Percentiles rank a stretch among this genome's conserved stretches.
Conservation (phyloP, 495 filamentous ascomycete genomes). For the Staphylotrichum longicolle region DNA sequence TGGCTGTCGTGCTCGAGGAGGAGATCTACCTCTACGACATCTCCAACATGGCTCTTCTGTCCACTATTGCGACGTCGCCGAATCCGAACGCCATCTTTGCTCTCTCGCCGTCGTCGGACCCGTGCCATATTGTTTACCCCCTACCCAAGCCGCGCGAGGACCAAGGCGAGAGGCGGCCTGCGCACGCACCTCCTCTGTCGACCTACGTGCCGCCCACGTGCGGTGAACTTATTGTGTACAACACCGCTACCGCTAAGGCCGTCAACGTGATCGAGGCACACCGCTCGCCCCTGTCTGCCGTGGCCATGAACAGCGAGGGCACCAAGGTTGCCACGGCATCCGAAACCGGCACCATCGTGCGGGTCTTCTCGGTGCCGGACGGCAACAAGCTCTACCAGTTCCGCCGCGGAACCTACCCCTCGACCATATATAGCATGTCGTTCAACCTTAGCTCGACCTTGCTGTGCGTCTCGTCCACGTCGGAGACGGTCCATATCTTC, state of each 20-base stretch:
- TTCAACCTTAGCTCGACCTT: slow-evolving; percentile 93
- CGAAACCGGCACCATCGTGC: slow-evolving; percentile 95
- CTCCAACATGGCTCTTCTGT: slow-evolving; percentile 90
- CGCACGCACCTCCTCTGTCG: slow-evolving; percentile 78
- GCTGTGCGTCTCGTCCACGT: slow-evolving; percentile 90
- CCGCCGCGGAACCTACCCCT: slow-evolving; percentile 87
- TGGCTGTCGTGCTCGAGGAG: slow-evolving; percentile 89
- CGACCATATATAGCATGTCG: slow-evolving; percentile 97
- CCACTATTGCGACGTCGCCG: slow-evolving; percentile 87
- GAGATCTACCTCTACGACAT: slow-evolving; percentile 98
- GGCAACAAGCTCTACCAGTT: slow-evolving; percentile 95
- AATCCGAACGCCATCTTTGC: slow-evolving; percentile 90
- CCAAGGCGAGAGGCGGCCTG: slow-evolving; percentile 58
- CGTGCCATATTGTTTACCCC: slow-evolving; percentile 91
- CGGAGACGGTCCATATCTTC: slow-evolving; percentile 97
- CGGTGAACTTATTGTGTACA: slow-evolving; percentile 91
- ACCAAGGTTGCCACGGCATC: slow-evolving; percentile 93
- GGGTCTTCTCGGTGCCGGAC: slow-evolving; percentile 85
- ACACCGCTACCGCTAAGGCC: slow-evolving; percentile 79
- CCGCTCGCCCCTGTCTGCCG: slow-evolving; percentile 83
- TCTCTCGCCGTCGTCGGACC: slow-evolving; percentile 89
- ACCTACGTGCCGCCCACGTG: slow-evolving; percentile 75
- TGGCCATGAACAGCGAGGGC: slow-evolving; percentile 87
- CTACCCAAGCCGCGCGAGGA: slow-evolving; percentile 73
- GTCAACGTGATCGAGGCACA: slow-evolving; percentile 95